Evolutionary conservation across 768 basidiomycete species (phyloP).

Genomic region (Nevesoporus exiguus): DNA sequence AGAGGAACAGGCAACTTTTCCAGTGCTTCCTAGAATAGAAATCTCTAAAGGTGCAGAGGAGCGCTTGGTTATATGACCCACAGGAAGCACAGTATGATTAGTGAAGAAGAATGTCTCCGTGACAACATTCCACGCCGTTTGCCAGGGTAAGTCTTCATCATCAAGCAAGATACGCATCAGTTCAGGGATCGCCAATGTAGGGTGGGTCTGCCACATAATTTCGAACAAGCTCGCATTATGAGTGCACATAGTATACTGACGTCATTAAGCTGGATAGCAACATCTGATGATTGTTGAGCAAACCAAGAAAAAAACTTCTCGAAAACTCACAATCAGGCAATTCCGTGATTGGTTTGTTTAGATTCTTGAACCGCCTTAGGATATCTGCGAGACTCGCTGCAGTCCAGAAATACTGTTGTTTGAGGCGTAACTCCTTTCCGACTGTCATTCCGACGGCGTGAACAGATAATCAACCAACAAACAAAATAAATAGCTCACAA

Average conservation of each 20-base stretch:
- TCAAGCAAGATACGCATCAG: conserved; percentile 90
- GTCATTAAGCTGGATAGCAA: conserved; percentile 94
- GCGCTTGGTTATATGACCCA: conserved; percentile 33
- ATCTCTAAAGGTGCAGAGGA: neutral
- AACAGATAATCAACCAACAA: neutral
- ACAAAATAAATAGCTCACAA: conserved; percentile 35
- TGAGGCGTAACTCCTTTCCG: conserved; percentile 84
- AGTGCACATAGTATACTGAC: conserved; percentile 38
- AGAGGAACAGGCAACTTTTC: conserved; percentile 94
- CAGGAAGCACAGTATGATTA: conserved; percentile 91
- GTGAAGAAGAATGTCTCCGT: conserved; percentile 94
- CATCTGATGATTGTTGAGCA: conserved; percentile 42
- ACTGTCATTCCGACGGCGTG: conserved; percentile 38
- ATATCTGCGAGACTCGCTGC: conserved; percentile 87
- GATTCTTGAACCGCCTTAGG: conserved; percentile 87
- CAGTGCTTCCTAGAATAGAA: conserved; percentile 57
- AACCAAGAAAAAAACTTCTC: neutral
- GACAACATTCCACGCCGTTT: conserved; percentile 82
- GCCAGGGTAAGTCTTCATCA: conserved; percentile 87
- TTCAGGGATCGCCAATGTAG: conserved; percentile 92
- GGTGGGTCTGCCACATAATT: conserved; percentile 68
- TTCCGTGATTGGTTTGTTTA: conserved; percentile 72
- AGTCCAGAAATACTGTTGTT: conserved; percentile 98
- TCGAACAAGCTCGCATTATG: conserved; percentile 1
- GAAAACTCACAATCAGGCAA: conserved; percentile 71